These are phyloP conservation scores for Penicillium sp. DNA, from an alignment of 2,329 filamentous ascomycete genomes.

Conservation along the genomic window DNA sequence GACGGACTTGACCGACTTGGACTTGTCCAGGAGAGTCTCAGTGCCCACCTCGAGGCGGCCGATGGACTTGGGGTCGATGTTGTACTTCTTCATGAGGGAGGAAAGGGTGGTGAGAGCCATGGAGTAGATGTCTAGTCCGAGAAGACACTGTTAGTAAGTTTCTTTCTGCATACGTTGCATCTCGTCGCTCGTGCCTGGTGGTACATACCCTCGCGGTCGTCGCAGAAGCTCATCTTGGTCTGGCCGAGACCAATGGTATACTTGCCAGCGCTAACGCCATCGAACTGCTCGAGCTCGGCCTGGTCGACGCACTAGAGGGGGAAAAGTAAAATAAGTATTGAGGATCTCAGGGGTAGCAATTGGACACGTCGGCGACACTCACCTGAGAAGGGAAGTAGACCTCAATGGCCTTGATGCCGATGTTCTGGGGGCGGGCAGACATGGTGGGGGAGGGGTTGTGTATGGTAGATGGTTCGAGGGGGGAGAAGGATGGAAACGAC, in stretches of 20 bases:
- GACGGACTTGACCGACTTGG: constrained; percentile 86
- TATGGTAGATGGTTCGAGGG: constrained; percentile 7
- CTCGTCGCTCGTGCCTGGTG: background rate
- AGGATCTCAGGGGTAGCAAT: constrained; percentile 10
- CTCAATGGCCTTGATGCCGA: constrained; percentile 92
- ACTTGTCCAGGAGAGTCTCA: constrained; percentile 85
- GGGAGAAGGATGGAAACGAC: constrained; percentile 6
- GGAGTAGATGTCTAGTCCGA: constrained; percentile 75
- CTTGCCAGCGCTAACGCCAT: constrained; percentile 78
- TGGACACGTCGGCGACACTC: constrained; percentile 37
- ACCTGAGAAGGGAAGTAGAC: constrained; percentile 87
- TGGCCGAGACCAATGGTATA: constrained; percentile 91
- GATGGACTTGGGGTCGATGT: constrained; percentile 74
- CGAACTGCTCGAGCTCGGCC: constrained; percentile 79
- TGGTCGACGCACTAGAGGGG: constrained; percentile 74
- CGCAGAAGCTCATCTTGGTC: constrained; percentile 91
- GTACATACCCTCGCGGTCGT: constrained; percentile 76
- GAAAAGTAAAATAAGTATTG: constrained; percentile 15
- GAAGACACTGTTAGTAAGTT: constrained; percentile 2
- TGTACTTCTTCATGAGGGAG: constrained; percentile 79
- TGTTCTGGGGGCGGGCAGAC: constrained; percentile 78
- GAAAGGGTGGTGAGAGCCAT: constrained; percentile 76
- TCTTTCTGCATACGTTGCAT: background rate
- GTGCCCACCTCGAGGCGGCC: constrained; percentile 83
- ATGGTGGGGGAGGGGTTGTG: constrained; percentile 50